Evolutionary conservation across 1,284 basidiomycete species (phyloP), one percentile per base, ranked within the genome.

Genomic region (Fomitopsis palustris): DNA sequence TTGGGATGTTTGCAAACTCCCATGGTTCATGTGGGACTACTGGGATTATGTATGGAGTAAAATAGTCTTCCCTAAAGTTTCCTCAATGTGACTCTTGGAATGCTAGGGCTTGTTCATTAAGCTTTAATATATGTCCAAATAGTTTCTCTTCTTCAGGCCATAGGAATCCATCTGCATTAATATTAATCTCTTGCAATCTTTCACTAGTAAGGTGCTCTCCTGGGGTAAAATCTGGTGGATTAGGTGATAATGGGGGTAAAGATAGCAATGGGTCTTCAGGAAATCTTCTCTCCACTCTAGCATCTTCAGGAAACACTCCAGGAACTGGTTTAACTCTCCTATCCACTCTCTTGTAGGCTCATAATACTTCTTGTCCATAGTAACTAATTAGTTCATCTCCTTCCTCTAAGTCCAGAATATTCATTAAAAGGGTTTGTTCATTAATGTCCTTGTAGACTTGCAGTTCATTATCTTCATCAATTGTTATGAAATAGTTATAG

Each of bases 1-100:
- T 77, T 0, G 72, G 75, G 43, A 78, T 76, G 49, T 75, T 75
- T 10, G 63, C 62, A 14, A 68, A 51, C 0, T 71, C 66, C 75
- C 76, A 78, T 0, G 75, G 75, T 0, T 23, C 64, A 65, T 78
- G 74, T 23, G 64, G 63, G 7, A 78, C 62, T 0, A 67, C 70
- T 1, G 74, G 71, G 41, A 75, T 74, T 2, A 71, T 70, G 55
- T 73, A 72, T 12, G 65, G 69, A 0, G 69, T 62, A 63, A 78
- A 78, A 58, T 76, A 78, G 9, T 72, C 67, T 23, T 70, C 61
- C 14, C 64, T 60, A 14, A 79, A 69, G 0, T 65, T 72, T 1
- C 76, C 75, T 17, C 71, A 53, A 4, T 79, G 68, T 0, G 41
- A 60, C 35, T 78, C 74, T 21, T 68, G 65, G 58, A 72, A 79